Evolutionary conservation across 2,329 filamentous ascomycete genomes (phyloP).

Genomic region (Fusarium sp.): DNA sequence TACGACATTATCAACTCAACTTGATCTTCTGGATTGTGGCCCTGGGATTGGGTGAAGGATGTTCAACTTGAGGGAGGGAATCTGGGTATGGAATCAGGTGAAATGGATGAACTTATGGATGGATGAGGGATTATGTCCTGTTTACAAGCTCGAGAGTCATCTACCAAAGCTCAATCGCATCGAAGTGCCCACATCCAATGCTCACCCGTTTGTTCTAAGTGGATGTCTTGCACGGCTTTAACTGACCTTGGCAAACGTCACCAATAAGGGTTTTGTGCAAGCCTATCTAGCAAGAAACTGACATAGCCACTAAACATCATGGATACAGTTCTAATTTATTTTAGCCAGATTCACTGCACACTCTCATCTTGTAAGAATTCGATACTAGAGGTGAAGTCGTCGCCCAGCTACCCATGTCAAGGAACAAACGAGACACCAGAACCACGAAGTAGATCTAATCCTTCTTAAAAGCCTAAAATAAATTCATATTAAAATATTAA

Average conservation of each 20-base stretch:
- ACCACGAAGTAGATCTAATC: too few relatives aligned
- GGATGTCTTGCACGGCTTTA: neutral
- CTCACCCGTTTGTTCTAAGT: neutral
- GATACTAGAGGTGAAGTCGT: neutral
- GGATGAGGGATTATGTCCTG: neutral
- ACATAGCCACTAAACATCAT: rapidly evolving
- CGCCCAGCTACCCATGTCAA: too few relatives aligned
- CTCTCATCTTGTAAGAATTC: neutral
- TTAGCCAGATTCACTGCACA: neutral
- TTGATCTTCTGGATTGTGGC: neutral
- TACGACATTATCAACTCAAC: neutral
- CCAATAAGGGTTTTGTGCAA: neutral
- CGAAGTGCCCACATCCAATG: neutral
- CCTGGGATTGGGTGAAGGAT: neutral
- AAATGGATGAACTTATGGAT: neutral
- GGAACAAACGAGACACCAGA: too few relatives aligned
- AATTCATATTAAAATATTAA: too few relatives aligned
- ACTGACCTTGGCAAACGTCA: neutral
- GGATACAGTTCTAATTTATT: neutral
- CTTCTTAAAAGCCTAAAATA: too few relatives aligned
- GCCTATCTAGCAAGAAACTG: neutral
- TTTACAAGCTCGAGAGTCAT: neutral
- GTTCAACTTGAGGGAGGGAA: neutral
- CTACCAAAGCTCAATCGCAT: neutral
- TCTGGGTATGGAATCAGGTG: neutral